phyloP scores from a whole-genome alignment of 2,329 filamentous ascomycete species.

The Pyrenophora teres region DNA sequence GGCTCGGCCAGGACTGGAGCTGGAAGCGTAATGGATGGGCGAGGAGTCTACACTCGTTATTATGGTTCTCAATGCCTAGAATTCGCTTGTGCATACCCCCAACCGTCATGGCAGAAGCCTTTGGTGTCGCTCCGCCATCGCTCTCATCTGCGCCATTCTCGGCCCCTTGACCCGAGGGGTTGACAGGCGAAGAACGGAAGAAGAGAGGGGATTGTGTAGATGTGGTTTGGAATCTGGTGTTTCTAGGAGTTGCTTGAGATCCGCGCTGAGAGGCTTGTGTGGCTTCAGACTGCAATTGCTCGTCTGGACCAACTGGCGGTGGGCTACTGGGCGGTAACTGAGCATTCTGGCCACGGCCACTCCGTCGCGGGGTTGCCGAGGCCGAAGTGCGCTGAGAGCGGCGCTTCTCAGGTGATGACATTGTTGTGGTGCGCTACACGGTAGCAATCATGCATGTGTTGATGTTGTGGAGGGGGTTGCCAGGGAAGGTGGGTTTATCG shows the following conservation, averaged over 20 bases:
- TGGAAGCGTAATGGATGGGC: slow-evolving; percentile 86
- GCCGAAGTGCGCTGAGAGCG: slow-evolving; percentile 61
- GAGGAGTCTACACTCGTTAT: slow-evolving; percentile 72
- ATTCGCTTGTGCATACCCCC: slow-evolving; percentile 60
- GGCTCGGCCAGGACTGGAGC: slow-evolving; percentile 78
- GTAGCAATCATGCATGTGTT: slow-evolving; percentile 6
- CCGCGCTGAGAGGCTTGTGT: slow-evolving; percentile 47
- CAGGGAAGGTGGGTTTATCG: slow-evolving; percentile 23
- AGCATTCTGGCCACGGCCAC: slow-evolving; percentile 58
- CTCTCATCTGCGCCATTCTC: slow-evolving; percentile 52
- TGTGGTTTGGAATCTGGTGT: slow-evolving; percentile 49
- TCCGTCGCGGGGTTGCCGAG: slow-evolving; percentile 60
- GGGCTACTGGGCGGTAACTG: slow-evolving; percentile 60
- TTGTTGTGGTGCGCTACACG: slow-evolving; percentile 37
- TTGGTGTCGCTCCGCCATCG: slow-evolving; percentile 71
- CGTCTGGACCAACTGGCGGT: slow-evolving; percentile 47
- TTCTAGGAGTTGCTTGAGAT: slow-evolving; percentile 54
- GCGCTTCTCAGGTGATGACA: slow-evolving; percentile 67
- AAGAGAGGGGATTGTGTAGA: slow-evolving; percentile 74
- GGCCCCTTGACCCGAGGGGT: slow-evolving; percentile 48
- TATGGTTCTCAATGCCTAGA: slow-evolving; percentile 12
- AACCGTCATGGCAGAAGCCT: slow-evolving; percentile 64
- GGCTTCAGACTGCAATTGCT: slow-evolving; percentile 51
- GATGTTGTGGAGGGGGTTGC: slow-evolving; percentile 15
- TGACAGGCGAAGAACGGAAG: slow-evolving; percentile 67